Conservation (phyloP, 345 rosid species). For the Corymbia maculata region DNA sequence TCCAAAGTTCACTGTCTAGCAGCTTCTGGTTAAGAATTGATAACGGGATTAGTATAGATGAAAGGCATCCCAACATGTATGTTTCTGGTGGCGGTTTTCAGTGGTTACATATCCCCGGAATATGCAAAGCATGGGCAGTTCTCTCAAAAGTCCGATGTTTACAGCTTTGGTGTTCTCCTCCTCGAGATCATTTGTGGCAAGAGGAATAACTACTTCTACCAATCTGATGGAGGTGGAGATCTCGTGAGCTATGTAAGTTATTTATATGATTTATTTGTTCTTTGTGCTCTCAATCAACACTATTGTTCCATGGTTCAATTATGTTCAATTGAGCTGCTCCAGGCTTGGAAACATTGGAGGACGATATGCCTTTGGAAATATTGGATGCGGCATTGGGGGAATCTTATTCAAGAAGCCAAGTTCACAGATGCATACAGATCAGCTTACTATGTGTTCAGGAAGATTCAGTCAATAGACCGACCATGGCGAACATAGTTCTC, state of each 20-base stretch:
- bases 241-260: background rate
- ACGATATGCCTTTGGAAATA: background rate
- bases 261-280: background rate
- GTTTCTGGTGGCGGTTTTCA: background rate
- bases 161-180: conserved; percentile 7
- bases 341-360: background rate
- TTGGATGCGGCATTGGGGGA: background rate
- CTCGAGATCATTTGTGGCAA: conserved; percentile 22
- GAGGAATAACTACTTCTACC: conserved; percentile 9
- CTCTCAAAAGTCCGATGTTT: conserved; percentile 29
- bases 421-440: background rate
- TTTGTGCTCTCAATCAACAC: background rate
- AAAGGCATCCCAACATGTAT: background rate
- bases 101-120: conserved; percentile 39
- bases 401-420: background rate
- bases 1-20: background rate
- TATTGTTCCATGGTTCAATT: background rate
- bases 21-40: background rate
- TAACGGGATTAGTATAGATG: background rate
- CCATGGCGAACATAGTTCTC: background rate
- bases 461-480: background rate
- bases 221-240: background rate
- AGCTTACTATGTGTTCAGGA: background rate
- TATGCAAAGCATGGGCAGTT: conserved; percentile 10
- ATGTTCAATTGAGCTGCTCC: background rate